Percentiles rank a stretch among this genome's conserved stretches.
phyloP scores from a whole-genome alignment of 2,329 filamentous ascomycete species.

The Zasmidium cellare region DNA sequence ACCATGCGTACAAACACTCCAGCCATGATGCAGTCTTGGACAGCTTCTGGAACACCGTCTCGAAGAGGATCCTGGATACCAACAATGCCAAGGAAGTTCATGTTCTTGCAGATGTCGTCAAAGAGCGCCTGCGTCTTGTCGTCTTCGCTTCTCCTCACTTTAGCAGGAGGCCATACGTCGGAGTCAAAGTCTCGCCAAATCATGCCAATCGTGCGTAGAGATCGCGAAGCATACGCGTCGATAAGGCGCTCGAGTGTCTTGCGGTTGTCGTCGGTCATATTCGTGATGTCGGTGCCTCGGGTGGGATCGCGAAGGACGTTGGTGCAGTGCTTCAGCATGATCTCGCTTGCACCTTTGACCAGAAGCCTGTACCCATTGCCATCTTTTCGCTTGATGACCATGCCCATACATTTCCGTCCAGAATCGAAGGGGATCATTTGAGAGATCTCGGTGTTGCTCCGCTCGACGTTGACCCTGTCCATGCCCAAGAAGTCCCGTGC shows the following conservation, averaged over 20 bases:
- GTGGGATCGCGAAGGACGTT: conserved; percentile 60
- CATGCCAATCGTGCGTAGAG: conserved; percentile 80
- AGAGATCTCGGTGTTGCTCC: conserved; percentile 60
- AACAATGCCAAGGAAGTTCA: conserved; percentile 71
- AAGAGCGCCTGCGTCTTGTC: conserved; percentile 65
- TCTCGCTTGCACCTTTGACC: conserved; percentile 55
- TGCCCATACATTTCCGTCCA: conserved; percentile 68
- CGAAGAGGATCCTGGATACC: conserved; percentile 75
- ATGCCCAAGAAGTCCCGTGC: conserved; percentile 66
- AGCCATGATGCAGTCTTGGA: conserved; percentile 65
- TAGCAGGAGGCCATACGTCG: conserved; percentile 68
- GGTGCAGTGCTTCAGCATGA: conserved; percentile 49
- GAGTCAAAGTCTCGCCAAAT: conserved; percentile 80
- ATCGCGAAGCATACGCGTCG: conserved; percentile 73
- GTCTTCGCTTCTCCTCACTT: conserved; percentile 59
- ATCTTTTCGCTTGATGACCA: conserved; percentile 58
- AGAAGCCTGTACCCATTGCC: conserved; percentile 57
- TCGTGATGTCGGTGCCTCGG: conserved; percentile 54
- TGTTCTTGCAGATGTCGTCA: conserved; percentile 67
- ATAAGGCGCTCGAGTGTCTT: conserved; percentile 67
- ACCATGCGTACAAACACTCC: conserved; percentile 75
- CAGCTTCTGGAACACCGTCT: conserved; percentile 66
- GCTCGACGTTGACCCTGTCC: conserved; percentile 60
- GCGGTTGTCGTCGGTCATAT: conserved; percentile 59
- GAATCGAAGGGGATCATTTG: conserved; percentile 64